These are phyloP conservation scores for Breviolum minutum DNA, from an alignment of 73 alveolate species.

Conservation along the genomic window DNA sequence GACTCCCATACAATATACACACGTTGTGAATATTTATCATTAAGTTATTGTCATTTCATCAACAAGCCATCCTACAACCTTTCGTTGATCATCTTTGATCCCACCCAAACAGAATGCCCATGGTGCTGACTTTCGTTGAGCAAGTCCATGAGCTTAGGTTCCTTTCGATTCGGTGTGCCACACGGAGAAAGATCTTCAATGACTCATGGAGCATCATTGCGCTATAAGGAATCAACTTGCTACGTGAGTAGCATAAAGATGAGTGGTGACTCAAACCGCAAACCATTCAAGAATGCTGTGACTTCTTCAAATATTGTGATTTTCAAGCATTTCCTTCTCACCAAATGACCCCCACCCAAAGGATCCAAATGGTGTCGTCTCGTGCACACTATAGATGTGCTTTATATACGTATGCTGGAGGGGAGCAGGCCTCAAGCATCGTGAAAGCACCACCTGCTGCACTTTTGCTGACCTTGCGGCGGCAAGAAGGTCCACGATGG, in stretches of 20 bases:
- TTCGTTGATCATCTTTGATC: not conserved
- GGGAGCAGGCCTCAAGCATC: constrained; percentile 39
- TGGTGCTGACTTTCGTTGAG: constrained; percentile 42
- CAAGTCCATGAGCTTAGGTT: constrained; percentile 73
- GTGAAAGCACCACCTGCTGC: constrained; percentile 93
- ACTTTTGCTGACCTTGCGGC: constrained; percentile 67
- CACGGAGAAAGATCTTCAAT: not conserved
- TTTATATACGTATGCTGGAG: too few relatives aligned
- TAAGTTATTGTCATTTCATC: not conserved
- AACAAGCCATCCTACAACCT: not conserved
- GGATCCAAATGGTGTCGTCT: not conserved
- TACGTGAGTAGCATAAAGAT: too few relatives aligned
- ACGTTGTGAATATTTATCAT: not conserved
- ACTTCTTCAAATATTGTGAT: not conserved
- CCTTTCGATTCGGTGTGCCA: not conserved
- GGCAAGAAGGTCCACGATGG: not conserved
- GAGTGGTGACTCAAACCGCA: too few relatives aligned
- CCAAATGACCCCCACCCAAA: not conserved
- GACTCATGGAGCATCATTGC: too few relatives aligned
- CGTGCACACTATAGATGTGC: too few relatives aligned
- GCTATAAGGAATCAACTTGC: too few relatives aligned
- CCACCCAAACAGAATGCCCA: too few relatives aligned
- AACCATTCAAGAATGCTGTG: too few relatives aligned
- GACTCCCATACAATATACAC: not conserved
- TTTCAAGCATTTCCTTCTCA: not conserved